Evolutionary conservation across 2,329 filamentous ascomycete genomes (phyloP).

Genomic region (Exophiala lecanii-corni): DNA sequence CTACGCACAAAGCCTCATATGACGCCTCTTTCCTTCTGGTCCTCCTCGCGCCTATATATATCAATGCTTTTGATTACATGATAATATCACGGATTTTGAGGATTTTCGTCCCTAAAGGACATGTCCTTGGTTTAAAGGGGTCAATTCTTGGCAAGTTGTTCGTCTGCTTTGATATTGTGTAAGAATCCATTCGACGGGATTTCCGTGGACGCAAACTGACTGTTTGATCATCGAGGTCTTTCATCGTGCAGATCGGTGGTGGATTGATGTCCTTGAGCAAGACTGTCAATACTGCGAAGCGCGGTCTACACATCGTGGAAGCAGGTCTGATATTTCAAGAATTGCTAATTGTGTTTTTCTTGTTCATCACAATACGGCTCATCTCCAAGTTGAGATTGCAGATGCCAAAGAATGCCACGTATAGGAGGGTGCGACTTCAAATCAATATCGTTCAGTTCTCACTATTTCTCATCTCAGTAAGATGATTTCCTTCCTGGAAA

Average conservation of each 20-base stretch:
- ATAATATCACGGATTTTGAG: slow-evolving; percentile 42
- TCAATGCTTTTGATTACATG: slow-evolving; percentile 46
- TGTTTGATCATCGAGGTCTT: slow-evolving; percentile 17
- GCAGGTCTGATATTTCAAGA: slow-evolving; percentile 45
- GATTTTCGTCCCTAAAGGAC: slow-evolving; percentile 35
- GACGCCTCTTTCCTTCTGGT: slow-evolving; percentile 6
- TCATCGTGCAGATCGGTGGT: slow-evolving; percentile 7
- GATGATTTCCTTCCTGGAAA: neutral
- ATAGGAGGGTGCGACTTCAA: slow-evolving; percentile 33
- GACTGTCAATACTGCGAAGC: neutral
- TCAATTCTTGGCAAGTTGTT: slow-evolving; percentile 35
- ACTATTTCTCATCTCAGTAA: slow-evolving; percentile 44
- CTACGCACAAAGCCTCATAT: slow-evolving; percentile 3
- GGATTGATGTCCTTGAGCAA: slow-evolving; percentile 4
- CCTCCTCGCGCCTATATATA: slow-evolving; percentile 7
- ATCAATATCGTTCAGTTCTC: slow-evolving; percentile 50
- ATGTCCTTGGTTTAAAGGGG: slow-evolving; percentile 34
- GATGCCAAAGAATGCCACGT: slow-evolving; percentile 29
- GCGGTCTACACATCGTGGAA: slow-evolving; percentile 19
- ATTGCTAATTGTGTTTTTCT: slow-evolving; percentile 47
- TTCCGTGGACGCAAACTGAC: slow-evolving; percentile 26
- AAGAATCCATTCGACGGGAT: slow-evolving; percentile 24
- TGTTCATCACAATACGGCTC: slow-evolving; percentile 45
- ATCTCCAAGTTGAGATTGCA: slow-evolving; percentile 39
- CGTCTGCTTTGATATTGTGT: slow-evolving; percentile 32